These are phyloP conservation scores for Aureobasidium sp. DNA, from an alignment of 2,329 filamentous ascomycete genomes.

Conservation along the genomic window DNA sequence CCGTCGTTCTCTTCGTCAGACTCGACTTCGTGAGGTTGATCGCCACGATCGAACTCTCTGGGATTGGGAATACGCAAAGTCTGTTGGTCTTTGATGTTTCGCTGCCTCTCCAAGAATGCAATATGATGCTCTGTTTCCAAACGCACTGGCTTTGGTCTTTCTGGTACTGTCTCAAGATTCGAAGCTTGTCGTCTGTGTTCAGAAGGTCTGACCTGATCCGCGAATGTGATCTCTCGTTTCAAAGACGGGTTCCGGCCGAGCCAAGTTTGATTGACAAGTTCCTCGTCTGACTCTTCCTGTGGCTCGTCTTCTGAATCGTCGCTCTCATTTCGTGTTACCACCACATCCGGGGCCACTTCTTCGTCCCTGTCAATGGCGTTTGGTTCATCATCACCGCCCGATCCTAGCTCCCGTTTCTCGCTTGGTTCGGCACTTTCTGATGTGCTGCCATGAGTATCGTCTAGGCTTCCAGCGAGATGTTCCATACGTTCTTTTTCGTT, in stretches of 20 bases:
- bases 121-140: slow-evolving; percentile 70
- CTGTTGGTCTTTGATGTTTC: slow-evolving; percentile 59
- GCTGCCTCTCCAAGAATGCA: slow-evolving; percentile 76
- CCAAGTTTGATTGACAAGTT: slow-evolving; percentile 15
- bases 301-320: slow-evolving; percentile 13
- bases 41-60: slow-evolving; percentile 76
- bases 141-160: slow-evolving; percentile 42
- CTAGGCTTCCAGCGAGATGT: slow-evolving; percentile 23
- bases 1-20: slow-evolving; percentile 32
- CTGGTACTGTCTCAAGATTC: slow-evolving; percentile 30
- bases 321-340: slow-evolving; percentile 27
- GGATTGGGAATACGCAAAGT: slow-evolving; percentile 86
- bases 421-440: slow-evolving; percentile 18
- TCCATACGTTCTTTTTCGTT: slow-evolving; percentile 39
- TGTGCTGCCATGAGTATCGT: background rate
- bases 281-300: slow-evolving; percentile 3
- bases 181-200: slow-evolving; percentile 37
- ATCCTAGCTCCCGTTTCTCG: background rate
- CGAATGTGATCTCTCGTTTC: slow-evolving; percentile 56
- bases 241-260: slow-evolving; percentile 23
- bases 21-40: slow-evolving; percentile 56
- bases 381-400: background rate
- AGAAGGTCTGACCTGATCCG: slow-evolving; percentile 51
- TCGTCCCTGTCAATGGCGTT: background rate
- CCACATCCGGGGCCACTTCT: slow-evolving; percentile 22